phyloP scores from a whole-genome alignment of 176 grass and related monocot species.

The Lolium multiflorum region DNA sequence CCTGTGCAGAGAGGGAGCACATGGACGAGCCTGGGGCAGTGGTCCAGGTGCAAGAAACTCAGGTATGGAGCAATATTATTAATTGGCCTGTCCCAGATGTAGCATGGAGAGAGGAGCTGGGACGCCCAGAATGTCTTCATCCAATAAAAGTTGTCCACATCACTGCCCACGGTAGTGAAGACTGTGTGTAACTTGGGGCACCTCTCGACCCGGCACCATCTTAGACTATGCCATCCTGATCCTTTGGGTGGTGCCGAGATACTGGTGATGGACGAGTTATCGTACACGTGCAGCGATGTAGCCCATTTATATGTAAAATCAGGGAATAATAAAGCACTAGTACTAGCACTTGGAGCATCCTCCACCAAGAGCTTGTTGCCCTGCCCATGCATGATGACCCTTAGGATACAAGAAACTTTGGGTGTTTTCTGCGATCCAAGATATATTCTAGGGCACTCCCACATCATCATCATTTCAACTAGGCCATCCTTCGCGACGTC shows the following conservation, averaged over 20 bases:
- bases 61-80: rapidly evolving
- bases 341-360: background rate
- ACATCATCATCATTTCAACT: background rate
- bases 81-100: background rate
- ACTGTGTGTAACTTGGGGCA: constrained; percentile 4
- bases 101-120: background rate
- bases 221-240: rapidly evolving
- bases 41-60: background rate
- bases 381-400: background rate
- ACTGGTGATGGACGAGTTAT: background rate
- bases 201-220: constrained; percentile 27
- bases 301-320: background rate
- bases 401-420: background rate
- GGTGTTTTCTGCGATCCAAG: too few relatives aligned
- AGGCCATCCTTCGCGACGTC: background rate
- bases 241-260: background rate
- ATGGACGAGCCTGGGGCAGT: constrained; percentile 7
- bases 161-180: background rate
- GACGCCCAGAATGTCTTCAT: background rate
- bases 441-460: background rate
- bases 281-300: background rate
- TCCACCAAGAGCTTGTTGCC: background rate
- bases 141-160: background rate
- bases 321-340: background rate
- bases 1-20: background rate